These are phyloP conservation scores for Coriaria nepalensis DNA, from an alignment of 306 rosid genomes.

Conservation along the genomic window DNA sequence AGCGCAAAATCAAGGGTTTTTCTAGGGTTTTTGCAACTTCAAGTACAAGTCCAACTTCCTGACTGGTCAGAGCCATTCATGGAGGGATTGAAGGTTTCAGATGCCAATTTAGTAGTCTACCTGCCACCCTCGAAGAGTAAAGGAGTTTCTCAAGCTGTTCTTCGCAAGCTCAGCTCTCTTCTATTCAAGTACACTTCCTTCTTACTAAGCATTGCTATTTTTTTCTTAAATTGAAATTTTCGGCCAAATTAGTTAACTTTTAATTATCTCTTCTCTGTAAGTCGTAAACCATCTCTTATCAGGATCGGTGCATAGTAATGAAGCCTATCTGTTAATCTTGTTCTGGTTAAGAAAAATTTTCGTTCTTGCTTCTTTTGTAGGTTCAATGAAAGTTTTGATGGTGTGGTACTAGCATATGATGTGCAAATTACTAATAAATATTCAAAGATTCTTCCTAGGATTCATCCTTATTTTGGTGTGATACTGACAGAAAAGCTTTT, in stretches of 20 bases:
- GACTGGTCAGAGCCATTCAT: constrained; percentile 12
- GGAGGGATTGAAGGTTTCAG: constrained; percentile 71
- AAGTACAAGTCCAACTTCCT: too few species aligned
- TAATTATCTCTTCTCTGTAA: too few species aligned
- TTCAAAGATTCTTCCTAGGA: constrained; percentile 34
- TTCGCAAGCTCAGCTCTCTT: constrained; percentile 53
- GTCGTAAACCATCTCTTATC: too few species aligned
- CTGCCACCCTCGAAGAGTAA: constrained; percentile 52
- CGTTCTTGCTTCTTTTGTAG: constrained; percentile 24
- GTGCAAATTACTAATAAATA: constrained; percentile 30
- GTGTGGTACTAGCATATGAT: constrained; percentile 66
- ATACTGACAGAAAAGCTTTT: constrained; percentile 37
- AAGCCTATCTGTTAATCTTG: too few species aligned
- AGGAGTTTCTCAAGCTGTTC: constrained; percentile 37
- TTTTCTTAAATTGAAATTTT: too few species aligned
- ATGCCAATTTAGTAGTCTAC: constrained; percentile 37
- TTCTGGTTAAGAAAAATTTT: too few species aligned
- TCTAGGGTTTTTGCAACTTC: too few species aligned
- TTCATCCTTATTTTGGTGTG: constrained; percentile 55
- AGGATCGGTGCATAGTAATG: too few species aligned
- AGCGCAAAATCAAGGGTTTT: too few species aligned
- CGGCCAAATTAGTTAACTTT: too few species aligned
- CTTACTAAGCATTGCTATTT: too few species aligned
- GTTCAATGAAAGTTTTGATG: constrained; percentile 53
- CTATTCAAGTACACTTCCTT: constrained; percentile 39